Evolutionary conservation across 2,329 filamentous ascomycete species (phyloP), one percentile per base, ranked within the genome.

Genomic region (Clarireedia sp.): DNA sequence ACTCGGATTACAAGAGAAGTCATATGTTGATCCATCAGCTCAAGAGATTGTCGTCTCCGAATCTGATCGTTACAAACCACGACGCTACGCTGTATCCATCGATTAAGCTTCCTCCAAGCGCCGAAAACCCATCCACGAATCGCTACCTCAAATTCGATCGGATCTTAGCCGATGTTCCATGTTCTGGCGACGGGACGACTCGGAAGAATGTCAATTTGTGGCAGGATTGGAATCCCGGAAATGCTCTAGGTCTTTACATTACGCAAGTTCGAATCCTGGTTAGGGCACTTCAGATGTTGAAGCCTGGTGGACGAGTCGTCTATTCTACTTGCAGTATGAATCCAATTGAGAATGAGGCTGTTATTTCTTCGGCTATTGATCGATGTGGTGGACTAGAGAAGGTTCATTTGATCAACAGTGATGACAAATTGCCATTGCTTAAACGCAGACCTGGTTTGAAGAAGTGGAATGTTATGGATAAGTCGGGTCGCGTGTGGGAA

Each of bases 251-350:
- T 23, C 79, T 99, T 36, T 88, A 96, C 71, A 75, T 83, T 36
- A 95, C 90, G 1, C 94, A 99, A 72, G 80, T 90, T 45, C 81
- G 92, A 47, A 99, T 99, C 63, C 77, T 99, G 48, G 88, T 95
- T 55, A 86, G 94, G 59, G 89, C 94, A 33, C 78, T 99, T 51
- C 92, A 97, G 73, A 90, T 99, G 84, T 82, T 99, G 62, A 97
- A 96, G 76, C 87, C 90, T 55, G 92, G 94, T 41, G 94, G 94
- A 51, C 83, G 91, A 60, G 89, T 97, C 26, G 92, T 99, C 51
- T 99, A 97, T 75, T 97, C 92, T 3, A 99, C 94, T 19, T 99
- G 94, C 78, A 96, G 90, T 71, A 90, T 99, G 88, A 99, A 99
- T 73, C 94, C 94, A 0, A 83, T 97, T 26, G 94, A 99, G 75